These are phyloP conservation scores for Lyophyllum decastes DNA, from an alignment of 768 basidiomycete species.

Conservation along the genomic window DNA sequence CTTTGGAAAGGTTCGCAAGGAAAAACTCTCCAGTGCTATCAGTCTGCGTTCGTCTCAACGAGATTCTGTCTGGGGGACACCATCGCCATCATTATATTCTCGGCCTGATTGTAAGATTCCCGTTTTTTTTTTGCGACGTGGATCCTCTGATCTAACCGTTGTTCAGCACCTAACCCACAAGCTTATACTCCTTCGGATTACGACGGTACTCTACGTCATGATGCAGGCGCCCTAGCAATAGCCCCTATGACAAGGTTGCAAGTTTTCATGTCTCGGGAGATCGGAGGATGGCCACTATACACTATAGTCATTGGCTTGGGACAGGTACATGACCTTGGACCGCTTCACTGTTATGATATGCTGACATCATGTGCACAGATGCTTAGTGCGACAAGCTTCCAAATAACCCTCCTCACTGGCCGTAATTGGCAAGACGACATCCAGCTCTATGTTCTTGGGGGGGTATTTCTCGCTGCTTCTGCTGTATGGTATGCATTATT, in stretches of 20 bases:
- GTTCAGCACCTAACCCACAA: conserved; percentile 51
- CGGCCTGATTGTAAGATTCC: conserved; percentile 70
- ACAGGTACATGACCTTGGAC: conserved; percentile 47
- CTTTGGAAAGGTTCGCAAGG: conserved; percentile 88
- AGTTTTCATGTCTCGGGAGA: conserved; percentile 77
- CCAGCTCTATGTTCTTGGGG: conserved; percentile 89
- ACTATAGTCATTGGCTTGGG: conserved; percentile 86
- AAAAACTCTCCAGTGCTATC: conserved; percentile 82
- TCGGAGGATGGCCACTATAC: conserved; percentile 89
- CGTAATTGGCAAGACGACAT: conserved; percentile 79
- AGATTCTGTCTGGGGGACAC: conserved; percentile 82
- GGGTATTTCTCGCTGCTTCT: conserved; percentile 84
- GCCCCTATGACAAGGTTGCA: conserved; percentile 84
- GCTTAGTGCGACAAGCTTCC: conserved; percentile 91
- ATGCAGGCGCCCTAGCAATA: conserved; percentile 54
- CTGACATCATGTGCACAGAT: conserved; percentile 45
- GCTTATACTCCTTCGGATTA: conserved; percentile 44
- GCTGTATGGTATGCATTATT: conserved; percentile 90
- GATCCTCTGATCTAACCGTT: not conserved
- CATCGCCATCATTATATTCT: conserved; percentile 63
- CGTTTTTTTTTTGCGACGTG: conserved; percentile 7
- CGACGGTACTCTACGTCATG: conserved; percentile 47
- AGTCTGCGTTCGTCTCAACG: conserved; percentile 77
- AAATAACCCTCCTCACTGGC: conserved; percentile 88
- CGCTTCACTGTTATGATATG: not conserved